These are phyloP conservation scores for Acacia concinna DNA, from an alignment of 331 rosid genomes.

Conservation along the genomic window DNA sequence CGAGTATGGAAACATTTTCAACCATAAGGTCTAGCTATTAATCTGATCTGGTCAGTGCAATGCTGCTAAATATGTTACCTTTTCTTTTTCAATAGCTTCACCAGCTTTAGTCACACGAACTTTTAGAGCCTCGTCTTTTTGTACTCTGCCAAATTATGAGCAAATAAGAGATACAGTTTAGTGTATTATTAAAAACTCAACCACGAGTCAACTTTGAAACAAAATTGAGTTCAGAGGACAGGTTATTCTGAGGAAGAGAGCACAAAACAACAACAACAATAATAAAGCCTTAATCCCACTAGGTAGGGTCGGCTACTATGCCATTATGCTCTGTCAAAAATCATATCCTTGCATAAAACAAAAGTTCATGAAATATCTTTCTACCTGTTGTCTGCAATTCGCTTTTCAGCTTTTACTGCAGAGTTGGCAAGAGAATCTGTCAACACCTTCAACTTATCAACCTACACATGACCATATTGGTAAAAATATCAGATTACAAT, in stretches of 20 bases:
- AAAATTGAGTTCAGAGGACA: slow-evolving; percentile 4
- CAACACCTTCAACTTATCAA: slow-evolving; percentile 91
- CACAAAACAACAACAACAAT: too few species aligned
- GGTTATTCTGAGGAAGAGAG: not conserved
- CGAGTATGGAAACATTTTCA: not conserved
- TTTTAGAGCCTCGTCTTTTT: slow-evolving; percentile 88
- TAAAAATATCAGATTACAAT: slow-evolving; percentile 5
- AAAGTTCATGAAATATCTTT: slow-evolving; percentile 18
- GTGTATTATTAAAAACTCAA: not conserved
- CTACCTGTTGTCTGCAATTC: slow-evolving; percentile 89
- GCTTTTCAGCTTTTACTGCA: slow-evolving; percentile 87
- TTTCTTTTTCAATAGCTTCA: slow-evolving; percentile 85
- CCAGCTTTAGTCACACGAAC: slow-evolving; percentile 75
- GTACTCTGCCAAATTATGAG: slow-evolving; percentile 52
- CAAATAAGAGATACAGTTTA: slow-evolving; percentile 6
- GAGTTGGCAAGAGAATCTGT: slow-evolving; percentile 94
- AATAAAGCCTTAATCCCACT: too few species aligned
- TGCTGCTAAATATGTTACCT: slow-evolving; percentile 55
- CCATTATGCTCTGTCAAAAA: too few species aligned
- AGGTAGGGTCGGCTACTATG: too few species aligned
- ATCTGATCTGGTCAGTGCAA: slow-evolving; percentile 17
- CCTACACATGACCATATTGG: slow-evolving; percentile 48
- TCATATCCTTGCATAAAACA: slow-evolving; percentile 5
- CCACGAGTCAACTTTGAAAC: not conserved
- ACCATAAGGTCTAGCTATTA: slow-evolving; percentile 15